Evolutionary conservation across 495 filamentous ascomycete species (phyloP).

Genomic region (Recurvomyces mirabilis): DNA sequence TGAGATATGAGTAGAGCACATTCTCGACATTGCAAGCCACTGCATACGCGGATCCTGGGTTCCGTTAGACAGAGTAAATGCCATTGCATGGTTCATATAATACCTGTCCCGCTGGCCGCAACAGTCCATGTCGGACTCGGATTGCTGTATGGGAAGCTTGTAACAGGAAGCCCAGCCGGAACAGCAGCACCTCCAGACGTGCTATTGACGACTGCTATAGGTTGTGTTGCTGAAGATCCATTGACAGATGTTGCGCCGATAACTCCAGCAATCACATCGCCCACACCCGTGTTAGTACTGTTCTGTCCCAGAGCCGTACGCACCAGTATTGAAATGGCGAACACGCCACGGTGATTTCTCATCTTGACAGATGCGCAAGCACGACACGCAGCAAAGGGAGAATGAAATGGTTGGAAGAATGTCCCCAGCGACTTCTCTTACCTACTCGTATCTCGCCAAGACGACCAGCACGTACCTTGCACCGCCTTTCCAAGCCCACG

Average conservation of each 20-base stretch:
- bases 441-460: no score
- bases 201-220: background rate
- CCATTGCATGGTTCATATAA: no score
- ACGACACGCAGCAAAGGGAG: no score
- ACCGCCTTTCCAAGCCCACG: no score
- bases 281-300: background rate
- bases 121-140: background rate
- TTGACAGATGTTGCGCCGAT: background rate
- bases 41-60: background rate
- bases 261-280: background rate
- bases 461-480: no score
- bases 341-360: background rate
- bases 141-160: no score
- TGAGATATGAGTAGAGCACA: background rate
- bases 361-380: no score
- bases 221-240: background rate
- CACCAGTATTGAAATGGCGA: background rate
- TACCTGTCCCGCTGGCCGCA: background rate
- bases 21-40: background rate
- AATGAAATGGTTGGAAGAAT: no score
- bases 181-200: no score
- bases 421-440: no score
- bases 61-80: background rate
- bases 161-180: no score
- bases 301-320: background rate